Percentiles rank a stretch among this genome's conserved stretches.
phyloP scores from a whole-genome alignment of 768 basidiomycete species.

The Cubamyces lactineus region DNA sequence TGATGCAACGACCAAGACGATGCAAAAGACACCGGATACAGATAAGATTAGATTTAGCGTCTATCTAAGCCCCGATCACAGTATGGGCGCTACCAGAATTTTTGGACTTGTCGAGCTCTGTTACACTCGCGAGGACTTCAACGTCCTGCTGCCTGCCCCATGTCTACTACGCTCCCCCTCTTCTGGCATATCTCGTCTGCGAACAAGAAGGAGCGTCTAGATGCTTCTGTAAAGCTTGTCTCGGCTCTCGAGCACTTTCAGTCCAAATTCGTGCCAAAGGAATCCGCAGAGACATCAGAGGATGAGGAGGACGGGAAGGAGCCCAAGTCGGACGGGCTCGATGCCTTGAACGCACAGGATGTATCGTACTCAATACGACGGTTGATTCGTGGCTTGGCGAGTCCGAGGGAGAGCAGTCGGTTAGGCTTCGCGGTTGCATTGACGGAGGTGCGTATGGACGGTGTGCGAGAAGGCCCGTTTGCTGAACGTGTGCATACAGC shows the following conservation, averaged over 20 bases:
- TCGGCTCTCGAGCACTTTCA: slow-evolving; percentile 86
- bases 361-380: slow-evolving; percentile 90
- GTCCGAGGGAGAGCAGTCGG: slow-evolving; percentile 90
- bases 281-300: slow-evolving; percentile 35
- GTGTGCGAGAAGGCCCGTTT: slow-evolving; percentile 10
- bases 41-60: slow-evolving; percentile 15
- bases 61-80: slow-evolving; percentile 20
- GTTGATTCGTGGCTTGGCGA: slow-evolving; percentile 85
- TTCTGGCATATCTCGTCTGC: slow-evolving; percentile 93
- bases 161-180: slow-evolving; percentile 88
- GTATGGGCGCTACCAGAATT: slow-evolving; percentile 11
- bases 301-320: slow-evolving; percentile 53
- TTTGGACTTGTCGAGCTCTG: slow-evolving; percentile 17
- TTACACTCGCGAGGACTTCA: background rate
- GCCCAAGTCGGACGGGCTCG: slow-evolving; percentile 53
- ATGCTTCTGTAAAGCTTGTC: slow-evolving; percentile 85
- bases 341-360: slow-evolving; percentile 81
- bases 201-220: slow-evolving; percentile 76
- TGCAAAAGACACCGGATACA: background rate
- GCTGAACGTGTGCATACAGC: slow-evolving; percentile 45
- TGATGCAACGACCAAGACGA: background rate
- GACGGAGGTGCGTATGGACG: slow-evolving; percentile 68
- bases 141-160: slow-evolving; percentile 32
- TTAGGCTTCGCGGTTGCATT: slow-evolving; percentile 95
- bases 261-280: slow-evolving; percentile 56